These are phyloP conservation scores for Candida sanyaensis DNA, from an alignment of 1,139 yeast genomes.

Conservation along the genomic window DNA sequence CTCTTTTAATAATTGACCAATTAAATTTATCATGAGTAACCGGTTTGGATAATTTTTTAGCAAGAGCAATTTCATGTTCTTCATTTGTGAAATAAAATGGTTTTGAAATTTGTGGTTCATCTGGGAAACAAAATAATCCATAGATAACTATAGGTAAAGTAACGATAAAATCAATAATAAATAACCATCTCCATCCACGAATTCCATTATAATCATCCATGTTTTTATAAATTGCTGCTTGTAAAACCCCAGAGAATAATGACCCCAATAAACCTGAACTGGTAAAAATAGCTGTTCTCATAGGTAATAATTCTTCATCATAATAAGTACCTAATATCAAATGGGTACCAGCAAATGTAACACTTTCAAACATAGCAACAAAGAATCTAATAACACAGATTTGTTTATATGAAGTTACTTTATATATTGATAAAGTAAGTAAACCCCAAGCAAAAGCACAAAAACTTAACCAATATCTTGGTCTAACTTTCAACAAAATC, in stretches of 20 bases:
- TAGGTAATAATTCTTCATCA: constrained; percentile 10
- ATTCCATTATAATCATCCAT: constrained; percentile 42
- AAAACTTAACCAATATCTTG: constrained; percentile 55
- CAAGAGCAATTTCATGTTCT: constrained; percentile 32
- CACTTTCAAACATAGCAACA: constrained; percentile 56
- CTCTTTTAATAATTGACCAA: constrained; percentile 47
- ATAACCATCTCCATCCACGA: constrained; percentile 71
- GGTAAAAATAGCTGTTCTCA: constrained; percentile 49
- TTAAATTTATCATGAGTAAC: constrained; percentile 32
- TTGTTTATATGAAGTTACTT: constrained; percentile 43
- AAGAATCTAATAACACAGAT: constrained; percentile 55
- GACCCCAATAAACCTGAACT: constrained; percentile 70
- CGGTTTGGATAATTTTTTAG: background rate
- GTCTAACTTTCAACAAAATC: constrained; percentile 50
- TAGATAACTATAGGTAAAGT: constrained; percentile 58
- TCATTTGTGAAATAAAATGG: constrained; percentile 36
- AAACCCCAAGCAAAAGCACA: constrained; percentile 59
- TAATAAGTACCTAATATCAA: constrained; percentile 27
- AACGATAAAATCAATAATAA: constrained; percentile 70
- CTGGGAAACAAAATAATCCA: constrained; percentile 60
- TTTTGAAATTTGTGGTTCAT: constrained; percentile 51
- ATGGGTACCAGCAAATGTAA: constrained; percentile 57
- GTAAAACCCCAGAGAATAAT: constrained; percentile 78
- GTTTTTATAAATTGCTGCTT: constrained; percentile 40
- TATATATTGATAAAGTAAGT: constrained; percentile 52